Percentiles rank a stretch among this genome's conserved stretches.
Conservation (phyloP, 106 monocot species). For the Allium sativum region DNA sequence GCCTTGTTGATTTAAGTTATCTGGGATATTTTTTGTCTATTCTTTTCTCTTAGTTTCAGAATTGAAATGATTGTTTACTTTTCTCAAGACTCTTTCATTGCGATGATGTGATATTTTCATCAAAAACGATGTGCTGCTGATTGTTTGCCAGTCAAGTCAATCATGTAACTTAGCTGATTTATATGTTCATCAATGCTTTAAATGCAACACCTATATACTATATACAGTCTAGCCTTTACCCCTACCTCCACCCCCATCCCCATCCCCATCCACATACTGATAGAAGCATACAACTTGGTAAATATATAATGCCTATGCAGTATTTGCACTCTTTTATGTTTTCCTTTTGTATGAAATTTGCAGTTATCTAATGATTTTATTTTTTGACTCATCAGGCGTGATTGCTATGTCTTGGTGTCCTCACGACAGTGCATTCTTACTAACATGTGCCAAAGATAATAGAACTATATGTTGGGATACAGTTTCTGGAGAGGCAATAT, state of each 20-base stretch:
- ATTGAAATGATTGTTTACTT: neutral
- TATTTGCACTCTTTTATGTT: too few relatives aligned
- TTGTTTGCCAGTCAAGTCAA: neutral
- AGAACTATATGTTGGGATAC: slow-evolving; percentile 99
- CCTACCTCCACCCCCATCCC: neutral
- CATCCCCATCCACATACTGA: neutral
- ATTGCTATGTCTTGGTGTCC: slow-evolving; percentile 99
- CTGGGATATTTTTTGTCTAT: neutral
- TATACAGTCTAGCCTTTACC: neutral
- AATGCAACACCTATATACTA: neutral
- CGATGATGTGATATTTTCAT: too few relatives aligned
- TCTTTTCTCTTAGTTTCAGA: neutral
- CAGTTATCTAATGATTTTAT: neutral
- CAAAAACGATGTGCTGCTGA: too few relatives aligned
- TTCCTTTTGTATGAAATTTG: neutral
- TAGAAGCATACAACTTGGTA: neutral
- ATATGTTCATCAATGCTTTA: neutral
- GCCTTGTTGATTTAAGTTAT: neutral
- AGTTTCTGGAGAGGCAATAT: slow-evolving; percentile 55
- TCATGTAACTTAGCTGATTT: neutral
- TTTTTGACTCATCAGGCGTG: slow-evolving; percentile 54
- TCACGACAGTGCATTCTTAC: slow-evolving; percentile 72
- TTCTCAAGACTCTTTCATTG: neutral
- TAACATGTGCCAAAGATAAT: slow-evolving; percentile 95
- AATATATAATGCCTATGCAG: too few relatives aligned